Conservation (phyloP, 1,139 yeast species). For the Geotrichum cucujoidarum region DNA sequence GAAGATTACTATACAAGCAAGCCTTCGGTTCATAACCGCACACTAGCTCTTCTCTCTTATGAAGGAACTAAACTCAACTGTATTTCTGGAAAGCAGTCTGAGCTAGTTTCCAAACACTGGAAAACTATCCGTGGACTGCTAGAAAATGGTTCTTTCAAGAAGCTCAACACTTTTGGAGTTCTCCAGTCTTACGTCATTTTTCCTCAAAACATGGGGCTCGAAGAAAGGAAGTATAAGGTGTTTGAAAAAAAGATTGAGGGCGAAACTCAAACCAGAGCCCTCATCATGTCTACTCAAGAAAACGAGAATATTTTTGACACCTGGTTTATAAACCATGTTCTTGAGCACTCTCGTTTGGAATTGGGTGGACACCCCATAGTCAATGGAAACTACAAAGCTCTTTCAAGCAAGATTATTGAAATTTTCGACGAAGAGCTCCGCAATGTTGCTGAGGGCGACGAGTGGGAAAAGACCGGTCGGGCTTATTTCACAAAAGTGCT, state of each 20-base stretch:
- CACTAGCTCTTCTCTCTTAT: conserved; percentile 7
- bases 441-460: conserved; percentile 14
- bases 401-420: conserved; percentile 7
- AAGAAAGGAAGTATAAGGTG: not conserved
- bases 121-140: not conserved
- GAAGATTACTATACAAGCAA: too few species aligned
- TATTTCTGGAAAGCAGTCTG: not conserved
- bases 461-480: conserved; percentile 15
- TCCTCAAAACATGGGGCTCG: not conserved
- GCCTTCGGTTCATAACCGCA: conserved; percentile 11
- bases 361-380: not conserved
- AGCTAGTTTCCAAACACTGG: not conserved
- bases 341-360: conserved; percentile 2
- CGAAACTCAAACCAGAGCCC: conserved; percentile 15
- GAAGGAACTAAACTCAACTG: conserved; percentile 1
- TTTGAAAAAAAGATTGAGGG: conserved; percentile 6
- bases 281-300: not conserved
- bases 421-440: conserved; percentile 17
- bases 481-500: conserved; percentile 11
- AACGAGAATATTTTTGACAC: conserved; percentile 10
- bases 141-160: not conserved
- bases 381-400: not conserved
- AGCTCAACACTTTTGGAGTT: conserved; percentile 1
- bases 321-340: conserved; percentile 17
- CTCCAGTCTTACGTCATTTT: not conserved